These are phyloP conservation scores for Withania somnifera DNA, from an alignment of 305 asterid species.

Conservation along the genomic window DNA sequence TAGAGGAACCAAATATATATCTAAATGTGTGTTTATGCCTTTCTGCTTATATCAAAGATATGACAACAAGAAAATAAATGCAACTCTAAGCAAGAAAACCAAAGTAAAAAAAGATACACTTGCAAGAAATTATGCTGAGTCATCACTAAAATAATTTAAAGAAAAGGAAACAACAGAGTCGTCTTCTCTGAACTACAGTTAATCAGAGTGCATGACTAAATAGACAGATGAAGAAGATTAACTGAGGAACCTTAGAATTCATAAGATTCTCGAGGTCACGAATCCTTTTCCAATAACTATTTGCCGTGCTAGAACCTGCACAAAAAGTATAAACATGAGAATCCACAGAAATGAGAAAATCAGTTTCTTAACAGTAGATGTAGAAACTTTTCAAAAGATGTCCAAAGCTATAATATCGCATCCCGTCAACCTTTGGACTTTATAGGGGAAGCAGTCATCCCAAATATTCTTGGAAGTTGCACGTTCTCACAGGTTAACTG, in stretches of 20 bases:
- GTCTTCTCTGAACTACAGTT: too few relatives aligned
- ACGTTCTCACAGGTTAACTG: slow-evolving; percentile 13
- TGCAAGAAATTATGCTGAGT: too few relatives aligned
- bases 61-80: too few relatives aligned
- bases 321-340: not conserved
- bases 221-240: not conserved
- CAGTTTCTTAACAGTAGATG: not conserved
- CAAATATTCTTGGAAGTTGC: slow-evolving; percentile 74
- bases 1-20: too few relatives aligned
- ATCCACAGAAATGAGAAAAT: not conserved
- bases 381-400: not conserved
- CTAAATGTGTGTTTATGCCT: too few relatives aligned
- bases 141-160: too few relatives aligned
- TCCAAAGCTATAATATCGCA: not conserved
- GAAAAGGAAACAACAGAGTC: too few relatives aligned
- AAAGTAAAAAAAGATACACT: too few relatives aligned
- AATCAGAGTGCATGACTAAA: not conserved
- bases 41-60: too few relatives aligned
- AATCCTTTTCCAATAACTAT: slow-evolving; percentile 44
- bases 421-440: slow-evolving; percentile 61
- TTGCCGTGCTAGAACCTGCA: slow-evolving; percentile 31
- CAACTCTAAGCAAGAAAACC: too few relatives aligned
- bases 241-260: slow-evolving; percentile 64
- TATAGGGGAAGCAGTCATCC: slow-evolving; percentile 97
- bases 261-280: slow-evolving; percentile 59